Conservation (phyloP, 1,284 basidiomycete genomes). For the Fomitiporia mediterranea region DNA sequence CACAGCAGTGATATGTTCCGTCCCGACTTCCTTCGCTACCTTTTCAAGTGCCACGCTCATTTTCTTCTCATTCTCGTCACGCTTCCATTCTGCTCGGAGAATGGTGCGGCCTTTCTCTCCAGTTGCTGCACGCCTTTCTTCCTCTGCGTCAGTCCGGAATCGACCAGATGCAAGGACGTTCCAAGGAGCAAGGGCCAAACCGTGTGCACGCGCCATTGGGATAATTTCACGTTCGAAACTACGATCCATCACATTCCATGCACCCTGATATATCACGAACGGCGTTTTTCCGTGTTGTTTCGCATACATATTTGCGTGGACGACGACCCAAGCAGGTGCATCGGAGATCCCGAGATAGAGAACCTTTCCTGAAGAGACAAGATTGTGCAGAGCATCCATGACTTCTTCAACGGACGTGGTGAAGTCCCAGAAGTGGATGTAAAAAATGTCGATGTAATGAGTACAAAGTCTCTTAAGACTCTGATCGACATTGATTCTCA, state of each 20-base stretch:
- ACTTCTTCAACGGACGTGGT: slow-evolving; percentile 33
- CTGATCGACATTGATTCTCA: slow-evolving; percentile 25
- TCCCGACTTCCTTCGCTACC: slow-evolving; percentile 32
- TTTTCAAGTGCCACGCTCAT: slow-evolving; percentile 28
- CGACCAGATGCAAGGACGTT: slow-evolving; percentile 21
- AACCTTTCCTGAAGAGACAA: slow-evolving; percentile 35
- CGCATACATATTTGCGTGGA: slow-evolving; percentile 50
- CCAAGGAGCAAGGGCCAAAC: slow-evolving; percentile 37
- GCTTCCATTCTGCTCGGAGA: slow-evolving; percentile 26
- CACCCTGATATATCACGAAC: slow-evolving; percentile 55
- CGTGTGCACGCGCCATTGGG: slow-evolving; percentile 43
- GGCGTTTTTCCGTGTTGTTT: slow-evolving; percentile 41
- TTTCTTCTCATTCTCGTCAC: slow-evolving; percentile 28
- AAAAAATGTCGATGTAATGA: slow-evolving; percentile 38
- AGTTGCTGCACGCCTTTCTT: slow-evolving; percentile 20
- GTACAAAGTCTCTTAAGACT: slow-evolving; percentile 35
- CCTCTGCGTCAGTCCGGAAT: slow-evolving; percentile 21
- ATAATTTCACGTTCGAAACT: slow-evolving; percentile 60
- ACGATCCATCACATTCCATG: slow-evolving; percentile 45
- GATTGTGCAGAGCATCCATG: slow-evolving; percentile 34
- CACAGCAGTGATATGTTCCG: slow-evolving; percentile 20
- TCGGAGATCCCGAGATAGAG: slow-evolving; percentile 37
- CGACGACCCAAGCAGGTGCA: slow-evolving; percentile 52
- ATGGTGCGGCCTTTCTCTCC: slow-evolving; percentile 29
- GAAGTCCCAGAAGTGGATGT: slow-evolving; percentile 33